phyloP scores from a whole-genome alignment of 176 grass and related monocot genomes.

The Triticum urartu region DNA sequence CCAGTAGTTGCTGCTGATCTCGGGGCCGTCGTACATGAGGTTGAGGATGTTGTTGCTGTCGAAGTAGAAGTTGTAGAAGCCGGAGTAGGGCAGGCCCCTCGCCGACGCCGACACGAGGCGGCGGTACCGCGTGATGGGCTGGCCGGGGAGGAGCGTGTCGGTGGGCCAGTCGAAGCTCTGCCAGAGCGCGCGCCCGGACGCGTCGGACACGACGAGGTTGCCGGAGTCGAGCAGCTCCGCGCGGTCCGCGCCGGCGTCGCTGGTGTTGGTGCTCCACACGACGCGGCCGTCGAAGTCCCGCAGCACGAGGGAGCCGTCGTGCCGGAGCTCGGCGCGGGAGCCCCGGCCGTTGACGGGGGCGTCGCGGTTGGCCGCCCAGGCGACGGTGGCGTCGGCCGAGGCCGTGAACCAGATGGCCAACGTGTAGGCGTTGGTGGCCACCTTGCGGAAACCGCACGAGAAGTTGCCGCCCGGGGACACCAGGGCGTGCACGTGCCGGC shows the following conservation, averaged over 20 bases:
- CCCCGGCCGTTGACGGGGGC: constrained; percentile 61
- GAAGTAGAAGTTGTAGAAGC: constrained; percentile 60
- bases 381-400: constrained; percentile 38
- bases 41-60: constrained; percentile 66
- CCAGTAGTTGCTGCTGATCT: constrained; percentile 78
- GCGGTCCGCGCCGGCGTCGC: constrained; percentile 19
- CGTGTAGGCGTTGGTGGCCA: constrained; percentile 57
- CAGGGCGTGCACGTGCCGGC: neutral
- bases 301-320: constrained; percentile 31
- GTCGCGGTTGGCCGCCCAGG: constrained; percentile 69
- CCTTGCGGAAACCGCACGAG: constrained; percentile 58
- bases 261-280: constrained; percentile 55
- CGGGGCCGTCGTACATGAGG: constrained; percentile 60
- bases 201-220: constrained; percentile 58
- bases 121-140: constrained; percentile 57
- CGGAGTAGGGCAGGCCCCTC: constrained; percentile 41
- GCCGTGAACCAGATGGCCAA: constrained; percentile 57
- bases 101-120: constrained; percentile 48
- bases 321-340: constrained; percentile 25
- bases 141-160: constrained; percentile 55
- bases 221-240: constrained; percentile 46
- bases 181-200: constrained; percentile 30
- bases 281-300: constrained; percentile 49
- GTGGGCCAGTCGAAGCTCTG: constrained; percentile 82
- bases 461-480: constrained; percentile 51